Percentiles rank a stretch among this genome's conserved stretches.
Evolutionary conservation across 352 stramenopile species (phyloP).

Genomic region (Globisporangium middletonii): DNA sequence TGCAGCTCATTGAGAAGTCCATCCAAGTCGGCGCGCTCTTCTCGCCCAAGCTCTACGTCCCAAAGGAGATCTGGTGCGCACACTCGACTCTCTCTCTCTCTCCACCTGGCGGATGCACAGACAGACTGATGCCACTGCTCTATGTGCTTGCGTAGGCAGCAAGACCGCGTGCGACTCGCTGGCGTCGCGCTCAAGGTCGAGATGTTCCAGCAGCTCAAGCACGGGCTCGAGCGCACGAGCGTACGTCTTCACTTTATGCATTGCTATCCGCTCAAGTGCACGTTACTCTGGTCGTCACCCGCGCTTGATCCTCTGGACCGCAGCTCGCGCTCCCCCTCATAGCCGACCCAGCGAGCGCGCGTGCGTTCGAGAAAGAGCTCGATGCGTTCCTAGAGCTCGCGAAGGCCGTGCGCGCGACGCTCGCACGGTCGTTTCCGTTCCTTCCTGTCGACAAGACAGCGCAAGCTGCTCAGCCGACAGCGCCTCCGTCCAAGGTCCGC

Average conservation of each 20-base stretch:
- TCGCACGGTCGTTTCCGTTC: slow-evolving; percentile 61
- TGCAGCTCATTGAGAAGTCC: slow-evolving; percentile 76
- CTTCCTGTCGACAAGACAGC: slow-evolving; percentile 22
- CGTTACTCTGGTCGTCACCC: no score
- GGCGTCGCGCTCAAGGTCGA: slow-evolving; percentile 58
- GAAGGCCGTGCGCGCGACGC: slow-evolving; percentile 33
- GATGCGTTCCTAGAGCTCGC: slow-evolving; percentile 49
- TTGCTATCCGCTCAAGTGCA: background rate
- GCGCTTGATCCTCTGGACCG: background rate
- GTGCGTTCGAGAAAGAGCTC: slow-evolving; percentile 46
- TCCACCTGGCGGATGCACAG: background rate
- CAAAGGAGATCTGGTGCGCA: slow-evolving; percentile 68
- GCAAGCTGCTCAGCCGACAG: background rate
- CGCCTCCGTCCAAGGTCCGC: slow-evolving; percentile 3
- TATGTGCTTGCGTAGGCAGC: slow-evolving; percentile 25
- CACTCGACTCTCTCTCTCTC: background rate
- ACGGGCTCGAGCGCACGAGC: slow-evolving; percentile 61
- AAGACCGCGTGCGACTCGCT: slow-evolving; percentile 58
- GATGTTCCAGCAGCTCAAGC: slow-evolving; percentile 59
- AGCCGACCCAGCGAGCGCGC: slow-evolving; percentile 33
- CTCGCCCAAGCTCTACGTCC: slow-evolving; percentile 63
- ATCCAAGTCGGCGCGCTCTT: slow-evolving; percentile 73
- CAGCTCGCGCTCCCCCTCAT: slow-evolving; percentile 52
- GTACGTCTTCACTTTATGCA: slow-evolving; percentile 16
- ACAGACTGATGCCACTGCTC: background rate